A percentile compares a stretch with the other conserved stretches of the same genome.
Conservation (phyloP, 345 rosid species). For the Populus tremula region DNA sequence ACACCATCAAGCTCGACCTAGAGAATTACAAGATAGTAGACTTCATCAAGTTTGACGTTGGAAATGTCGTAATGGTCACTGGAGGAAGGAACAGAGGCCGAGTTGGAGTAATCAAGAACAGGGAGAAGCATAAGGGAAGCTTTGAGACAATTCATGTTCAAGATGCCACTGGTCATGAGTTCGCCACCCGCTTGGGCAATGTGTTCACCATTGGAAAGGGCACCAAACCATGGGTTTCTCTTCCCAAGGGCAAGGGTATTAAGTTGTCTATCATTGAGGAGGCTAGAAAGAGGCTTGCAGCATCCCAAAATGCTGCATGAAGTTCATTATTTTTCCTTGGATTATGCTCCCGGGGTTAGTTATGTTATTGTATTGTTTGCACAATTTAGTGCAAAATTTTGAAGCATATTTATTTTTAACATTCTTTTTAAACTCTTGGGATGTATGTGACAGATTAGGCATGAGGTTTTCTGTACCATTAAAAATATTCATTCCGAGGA, state of each 20-base stretch:
- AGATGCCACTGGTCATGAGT: constrained; percentile 38
- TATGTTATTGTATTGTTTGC: too few species aligned
- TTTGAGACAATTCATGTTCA: constrained; percentile 40
- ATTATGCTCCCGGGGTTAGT: too few species aligned
- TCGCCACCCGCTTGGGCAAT: constrained; percentile 41
- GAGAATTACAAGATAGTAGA: constrained; percentile 43
- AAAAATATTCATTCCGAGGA: too few species aligned
- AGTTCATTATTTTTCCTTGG: too few species aligned
- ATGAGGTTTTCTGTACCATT: too few species aligned
- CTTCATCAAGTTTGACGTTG: constrained; percentile 60
- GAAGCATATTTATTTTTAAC: too few species aligned
- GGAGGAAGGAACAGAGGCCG: constrained; percentile 66
- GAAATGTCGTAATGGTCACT: constrained; percentile 64
- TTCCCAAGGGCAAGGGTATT: constrained; percentile 37
- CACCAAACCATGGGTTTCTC: constrained; percentile 42
- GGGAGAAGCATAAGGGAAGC: constrained; percentile 43
- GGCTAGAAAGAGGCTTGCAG: constrained; percentile 41
- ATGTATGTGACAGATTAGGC: too few species aligned
- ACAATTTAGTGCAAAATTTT: too few species aligned
- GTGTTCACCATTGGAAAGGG: constrained; percentile 41
- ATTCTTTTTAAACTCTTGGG: too few species aligned
- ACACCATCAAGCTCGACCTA: constrained; percentile 59
- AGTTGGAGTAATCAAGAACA: constrained; percentile 41
- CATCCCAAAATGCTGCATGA: too few species aligned
- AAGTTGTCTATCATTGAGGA: constrained; percentile 46